Evolutionary conservation across 257 asterid genomes (phyloP), one percentile per base, ranked within the genome.

Genomic region (Rhazya stricta): DNA sequence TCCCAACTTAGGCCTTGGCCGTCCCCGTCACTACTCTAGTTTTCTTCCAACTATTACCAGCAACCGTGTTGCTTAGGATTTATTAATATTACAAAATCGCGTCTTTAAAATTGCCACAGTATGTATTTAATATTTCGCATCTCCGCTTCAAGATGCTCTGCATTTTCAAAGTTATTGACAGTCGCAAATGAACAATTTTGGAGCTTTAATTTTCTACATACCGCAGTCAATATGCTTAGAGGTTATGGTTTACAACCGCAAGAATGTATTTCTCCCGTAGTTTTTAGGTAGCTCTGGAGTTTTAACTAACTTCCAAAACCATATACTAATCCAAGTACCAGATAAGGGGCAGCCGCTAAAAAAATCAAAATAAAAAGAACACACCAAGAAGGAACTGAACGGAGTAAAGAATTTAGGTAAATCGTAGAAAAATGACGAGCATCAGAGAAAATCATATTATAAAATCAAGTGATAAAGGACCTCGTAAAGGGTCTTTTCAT

Each of bases 401-500:
- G 13, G 12, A 68, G 43, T 23, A 21, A 29, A n/a, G 16, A 29
- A 50, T 5, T 53, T 19, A 18, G 27, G 13, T 23, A 19, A 70
- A 16, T 75, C 1, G 29, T 7, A 73, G 37, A 67, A 21, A 65
- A 3, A 23, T 29, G 39, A 19, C 19, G 32, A 48, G 5, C 6
- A 46, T 21, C 27, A 48, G 12, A 37, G 19, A 11, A 48, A 54
- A 45, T 16, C n/a, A 12, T 0, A 43, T 10, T 2, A 69, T 39
- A 45, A 16, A 10, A n/a, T 16, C n/a, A 12, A 1, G 48, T 10
- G 4, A 69, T 39, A 45, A 16, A 10, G 27, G 4, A 92, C 98
- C 91, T 93, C 97, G 36, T 93, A 93, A 51, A 93, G 88, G 73
- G 91, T 89, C 79, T 88, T 86, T 6, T 76, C 82, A 42, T 62